Conservation (phyloP, 1,139 yeast species). For the Saccharomyces uvarum region DNA sequence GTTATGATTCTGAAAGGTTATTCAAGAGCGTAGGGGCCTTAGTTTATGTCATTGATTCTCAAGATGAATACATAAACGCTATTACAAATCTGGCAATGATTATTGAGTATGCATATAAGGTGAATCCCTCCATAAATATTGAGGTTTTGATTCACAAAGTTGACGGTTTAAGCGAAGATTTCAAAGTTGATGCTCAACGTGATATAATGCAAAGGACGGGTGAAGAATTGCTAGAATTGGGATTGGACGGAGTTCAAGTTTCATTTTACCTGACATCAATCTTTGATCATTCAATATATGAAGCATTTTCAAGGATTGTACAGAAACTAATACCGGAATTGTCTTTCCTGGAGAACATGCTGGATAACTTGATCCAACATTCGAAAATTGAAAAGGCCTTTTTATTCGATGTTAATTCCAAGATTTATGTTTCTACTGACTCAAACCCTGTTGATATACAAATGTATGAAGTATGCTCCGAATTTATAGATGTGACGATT, state of each 20-base stretch:
- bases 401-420: constrained; percentile 85
- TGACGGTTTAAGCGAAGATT: constrained; percentile 91
- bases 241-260: constrained; percentile 84
- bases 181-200: constrained; percentile 86
- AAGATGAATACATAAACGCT: constrained; percentile 90
- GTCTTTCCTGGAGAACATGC: constrained; percentile 79
- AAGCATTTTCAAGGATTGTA: constrained; percentile 87
- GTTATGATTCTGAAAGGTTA: constrained; percentile 66
- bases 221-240: constrained; percentile 83
- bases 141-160: constrained; percentile 93
- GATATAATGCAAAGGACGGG: constrained; percentile 95
- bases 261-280: constrained; percentile 88
- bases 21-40: constrained; percentile 86
- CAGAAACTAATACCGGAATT: constrained; percentile 86
- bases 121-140: constrained; percentile 77
- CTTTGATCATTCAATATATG: constrained; percentile 91
- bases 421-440: constrained; percentile 92
- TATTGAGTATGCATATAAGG: constrained; percentile 78
- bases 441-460: constrained; percentile 93
- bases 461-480: constrained; percentile 94
- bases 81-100: constrained; percentile 82
- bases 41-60: constrained; percentile 89
- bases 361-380: constrained; percentile 82
- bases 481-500: constrained; percentile 87
- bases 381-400: constrained; percentile 89